Evolutionary conservation across 1,284 basidiomycete species (phyloP).

Genomic region (Ustilago curta): DNA sequence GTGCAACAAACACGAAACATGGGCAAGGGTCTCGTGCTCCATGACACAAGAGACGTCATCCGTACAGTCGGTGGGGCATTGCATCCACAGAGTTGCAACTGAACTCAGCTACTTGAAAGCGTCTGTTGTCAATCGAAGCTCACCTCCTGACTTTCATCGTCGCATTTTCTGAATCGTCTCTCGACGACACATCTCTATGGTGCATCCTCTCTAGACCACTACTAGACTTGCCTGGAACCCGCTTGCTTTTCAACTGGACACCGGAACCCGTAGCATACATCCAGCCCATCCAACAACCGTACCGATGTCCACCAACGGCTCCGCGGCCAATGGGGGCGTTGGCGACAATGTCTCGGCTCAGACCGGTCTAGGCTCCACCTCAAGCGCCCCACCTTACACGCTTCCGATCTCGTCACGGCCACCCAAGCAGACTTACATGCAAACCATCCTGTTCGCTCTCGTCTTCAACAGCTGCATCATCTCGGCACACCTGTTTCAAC

Average conservation of each 20-base stretch:
- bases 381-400: conserved; percentile 18
- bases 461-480: conserved; percentile 59
- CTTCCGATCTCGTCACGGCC: conserved; percentile 51
- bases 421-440: conserved; percentile 28
- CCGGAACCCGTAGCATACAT: not conserved
- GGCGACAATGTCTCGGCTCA: conserved; percentile 25
- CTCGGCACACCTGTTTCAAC: conserved; percentile 45
- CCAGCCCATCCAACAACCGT: not conserved
- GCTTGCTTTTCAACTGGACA: not conserved
- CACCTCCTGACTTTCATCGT: conserved; percentile 1
- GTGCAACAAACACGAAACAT: too few species aligned
- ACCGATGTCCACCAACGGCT: conserved; percentile 2
- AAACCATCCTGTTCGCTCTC: conserved; percentile 50
- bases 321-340: not conserved
- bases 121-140: not conserved
- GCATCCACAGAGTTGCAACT: not conserved
- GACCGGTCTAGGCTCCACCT: conserved; percentile 30
- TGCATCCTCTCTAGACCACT: conserved; percentile 3
- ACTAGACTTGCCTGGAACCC: not conserved
- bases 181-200: conserved; percentile 1
- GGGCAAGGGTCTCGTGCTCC: too few species aligned
- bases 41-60: too few species aligned
- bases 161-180: too few species aligned
- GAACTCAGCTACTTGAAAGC: conserved; percentile 7
- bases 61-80: too few species aligned